These are phyloP conservation scores for Globisporangium perplexum DNA, from an alignment of 352 stramenopile species.

Conservation along the genomic window DNA sequence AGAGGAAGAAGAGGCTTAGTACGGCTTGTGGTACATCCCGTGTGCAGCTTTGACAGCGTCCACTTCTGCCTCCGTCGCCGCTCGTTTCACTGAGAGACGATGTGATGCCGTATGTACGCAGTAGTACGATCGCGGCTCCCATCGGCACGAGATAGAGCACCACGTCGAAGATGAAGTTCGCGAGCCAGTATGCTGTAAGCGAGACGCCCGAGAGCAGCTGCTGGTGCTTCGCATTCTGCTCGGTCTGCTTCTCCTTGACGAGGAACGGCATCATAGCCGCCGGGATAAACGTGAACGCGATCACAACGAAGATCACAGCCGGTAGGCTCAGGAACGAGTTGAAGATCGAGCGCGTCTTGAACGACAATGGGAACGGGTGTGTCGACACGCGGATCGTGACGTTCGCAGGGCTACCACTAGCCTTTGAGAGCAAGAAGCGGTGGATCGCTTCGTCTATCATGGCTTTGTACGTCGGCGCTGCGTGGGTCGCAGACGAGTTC, in stretches of 20 bases:
- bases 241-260: slow-evolving; percentile 92
- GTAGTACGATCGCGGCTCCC: slow-evolving; percentile 34
- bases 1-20: slow-evolving; percentile 50
- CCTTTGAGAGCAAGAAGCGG: slow-evolving; percentile 28
- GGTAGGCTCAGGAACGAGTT: slow-evolving; percentile 64
- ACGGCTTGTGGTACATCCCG: slow-evolving; percentile 40
- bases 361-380: slow-evolving; percentile 54
- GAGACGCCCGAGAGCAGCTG: slow-evolving; percentile 94
- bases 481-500: slow-evolving; percentile 46
- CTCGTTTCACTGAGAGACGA: slow-evolving; percentile 36
- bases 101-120: slow-evolving; percentile 44
- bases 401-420: slow-evolving; percentile 8
- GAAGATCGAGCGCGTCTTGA: slow-evolving; percentile 50
- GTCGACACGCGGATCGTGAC: slow-evolving; percentile 37
- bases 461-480: slow-evolving; percentile 46
- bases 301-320: slow-evolving; percentile 83
- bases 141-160: slow-evolving; percentile 87
- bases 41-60: slow-evolving; percentile 32
- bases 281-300: slow-evolving; percentile 92
- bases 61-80: background rate
- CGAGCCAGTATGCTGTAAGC: slow-evolving; percentile 93
- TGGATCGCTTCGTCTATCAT: slow-evolving; percentile 57
- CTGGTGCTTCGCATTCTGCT: slow-evolving; percentile 94
- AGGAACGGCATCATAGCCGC: slow-evolving; percentile 93
- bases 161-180: slow-evolving; percentile 93